Evolutionary conservation across 148 eudicot species (phyloP).

Genomic region (Fagopyrum homotropicum): DNA sequence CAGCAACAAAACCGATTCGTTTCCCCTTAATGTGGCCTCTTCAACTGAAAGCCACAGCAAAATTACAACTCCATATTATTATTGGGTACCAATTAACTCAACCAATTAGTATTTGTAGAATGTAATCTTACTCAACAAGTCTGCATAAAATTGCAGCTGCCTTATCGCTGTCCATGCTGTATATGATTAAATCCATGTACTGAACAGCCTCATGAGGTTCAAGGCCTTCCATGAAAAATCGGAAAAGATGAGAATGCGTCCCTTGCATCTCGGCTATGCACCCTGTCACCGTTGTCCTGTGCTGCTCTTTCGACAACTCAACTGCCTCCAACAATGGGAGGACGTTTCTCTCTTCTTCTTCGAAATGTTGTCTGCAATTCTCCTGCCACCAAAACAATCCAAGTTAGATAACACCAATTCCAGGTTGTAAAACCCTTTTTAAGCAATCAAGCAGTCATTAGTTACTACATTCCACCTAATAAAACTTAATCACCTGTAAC

Average conservation of each 20-base stretch:
- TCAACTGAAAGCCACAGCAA: background rate
- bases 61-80: background rate
- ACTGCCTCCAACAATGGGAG: constrained; percentile 75
- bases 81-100: background rate
- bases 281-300: constrained; percentile 47
- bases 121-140: constrained; percentile 48
- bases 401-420: background rate
- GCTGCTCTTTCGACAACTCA: constrained; percentile 47
- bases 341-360: constrained; percentile 65
- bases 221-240: constrained; percentile 73
- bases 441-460: background rate
- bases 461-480: background rate
- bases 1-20: background rate
- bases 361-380: constrained; percentile 68
- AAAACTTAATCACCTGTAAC: constrained; percentile 38
- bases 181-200: constrained; percentile 58
- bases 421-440: background rate
- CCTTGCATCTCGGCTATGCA: constrained; percentile 67
- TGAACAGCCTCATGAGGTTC: constrained; percentile 68
- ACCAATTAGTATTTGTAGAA: background rate
- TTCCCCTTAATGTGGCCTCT: background rate
- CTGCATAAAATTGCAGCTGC: constrained; percentile 39
- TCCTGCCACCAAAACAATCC: constrained; percentile 30
- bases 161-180: constrained; percentile 35
- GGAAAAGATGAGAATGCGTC: constrained; percentile 71